Percentiles rank a stretch among this genome's conserved stretches.
These are phyloP conservation scores for Alternaria ethzedia DNA, from an alignment of 2,329 filamentous ascomycete genomes.

Conservation along the genomic window DNA sequence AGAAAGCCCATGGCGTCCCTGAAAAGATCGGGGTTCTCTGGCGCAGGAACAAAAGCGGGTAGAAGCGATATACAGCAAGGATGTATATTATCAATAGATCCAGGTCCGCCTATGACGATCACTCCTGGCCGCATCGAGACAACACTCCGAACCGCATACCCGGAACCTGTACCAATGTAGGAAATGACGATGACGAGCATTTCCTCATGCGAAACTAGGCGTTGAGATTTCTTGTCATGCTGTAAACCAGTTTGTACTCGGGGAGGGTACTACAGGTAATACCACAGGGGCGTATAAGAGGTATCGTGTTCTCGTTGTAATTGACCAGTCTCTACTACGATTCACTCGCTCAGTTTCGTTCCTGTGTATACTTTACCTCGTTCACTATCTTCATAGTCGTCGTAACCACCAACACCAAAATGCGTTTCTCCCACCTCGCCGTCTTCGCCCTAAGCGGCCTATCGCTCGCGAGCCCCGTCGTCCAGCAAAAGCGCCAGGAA, in stretches of 20 bases:
- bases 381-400: not conserved
- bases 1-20: not conserved
- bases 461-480: constrained; percentile 22
- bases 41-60: not conserved
- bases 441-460: constrained; percentile 19
- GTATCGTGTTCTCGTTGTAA: not conserved
- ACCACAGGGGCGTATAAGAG: not conserved
- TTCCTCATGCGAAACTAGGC: not conserved
- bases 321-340: not conserved
- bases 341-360: not conserved
- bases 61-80: constrained; percentile 7
- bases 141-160: not conserved
- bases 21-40: not conserved
- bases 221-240: not conserved
- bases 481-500: constrained; percentile 10
- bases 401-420: not conserved
- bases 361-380: not conserved
- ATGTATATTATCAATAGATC: constrained; percentile 6
- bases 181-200: constrained; percentile 8
- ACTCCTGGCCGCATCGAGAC: not conserved
- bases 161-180: not conserved
- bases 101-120: not conserved
- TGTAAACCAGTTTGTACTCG: not conserved
- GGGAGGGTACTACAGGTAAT: not conserved
- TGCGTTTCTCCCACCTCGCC: constrained; percentile 23